phyloP scores from a whole-genome alignment of 306 rosid species.

The Vigna unguiculata region DNA sequence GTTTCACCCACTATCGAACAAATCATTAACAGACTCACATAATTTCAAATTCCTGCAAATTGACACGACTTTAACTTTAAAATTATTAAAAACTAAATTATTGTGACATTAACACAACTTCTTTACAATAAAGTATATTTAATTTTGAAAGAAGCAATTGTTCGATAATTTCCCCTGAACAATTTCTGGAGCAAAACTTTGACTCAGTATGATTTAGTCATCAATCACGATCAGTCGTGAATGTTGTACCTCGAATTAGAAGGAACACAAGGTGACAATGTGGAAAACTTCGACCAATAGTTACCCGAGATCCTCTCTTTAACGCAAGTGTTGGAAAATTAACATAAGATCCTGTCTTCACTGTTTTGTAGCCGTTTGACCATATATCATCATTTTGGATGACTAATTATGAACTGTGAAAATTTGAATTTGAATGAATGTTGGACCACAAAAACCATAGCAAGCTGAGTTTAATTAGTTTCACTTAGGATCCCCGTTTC shows the following conservation, averaged over 20 bases:
- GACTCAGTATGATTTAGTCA: not conserved
- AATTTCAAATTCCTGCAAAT: too few relatives aligned
- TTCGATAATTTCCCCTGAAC: too few relatives aligned
- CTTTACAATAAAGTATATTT: not conserved
- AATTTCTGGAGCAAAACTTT: constrained; percentile 11
- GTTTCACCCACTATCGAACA: too few relatives aligned
- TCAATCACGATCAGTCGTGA: constrained; percentile 35
- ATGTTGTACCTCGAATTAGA: constrained; percentile 22
- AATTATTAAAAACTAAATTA: too few relatives aligned
- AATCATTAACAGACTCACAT: too few relatives aligned
- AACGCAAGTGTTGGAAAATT: constrained; percentile 18
- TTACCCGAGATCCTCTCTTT: constrained; percentile 44
- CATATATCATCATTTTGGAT: constrained; percentile 49
- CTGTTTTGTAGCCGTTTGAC: constrained; percentile 52
- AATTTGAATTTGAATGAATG: constrained; percentile 27
- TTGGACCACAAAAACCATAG: constrained; percentile 46
- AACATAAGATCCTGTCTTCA: constrained; percentile 47
- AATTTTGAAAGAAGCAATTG: not conserved
- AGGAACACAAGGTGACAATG: constrained; percentile 22
- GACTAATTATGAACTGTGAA: constrained; percentile 48
- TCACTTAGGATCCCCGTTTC: constrained; percentile 80
- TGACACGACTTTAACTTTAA: too few relatives aligned
- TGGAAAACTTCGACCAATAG: constrained; percentile 52
- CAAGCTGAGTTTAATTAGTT: not conserved
- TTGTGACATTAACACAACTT: too few relatives aligned